These are phyloP conservation scores for Nidularia pulvinata DNA, from an alignment of 768 basidiomycete species.

Conservation along the genomic window DNA sequence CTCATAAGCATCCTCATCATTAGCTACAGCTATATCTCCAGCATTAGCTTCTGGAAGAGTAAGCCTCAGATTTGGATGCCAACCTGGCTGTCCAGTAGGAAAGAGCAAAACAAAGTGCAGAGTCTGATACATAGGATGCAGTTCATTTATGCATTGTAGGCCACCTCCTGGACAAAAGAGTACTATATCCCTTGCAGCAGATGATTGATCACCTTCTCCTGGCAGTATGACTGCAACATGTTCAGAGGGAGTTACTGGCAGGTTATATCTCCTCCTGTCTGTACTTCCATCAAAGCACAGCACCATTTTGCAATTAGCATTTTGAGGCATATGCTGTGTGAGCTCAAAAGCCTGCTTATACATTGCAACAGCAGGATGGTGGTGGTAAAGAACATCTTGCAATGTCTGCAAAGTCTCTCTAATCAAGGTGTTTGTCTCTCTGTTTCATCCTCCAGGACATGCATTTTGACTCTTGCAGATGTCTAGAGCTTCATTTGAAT, in stretches of 20 bases:
- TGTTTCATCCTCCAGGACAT: too few species aligned
- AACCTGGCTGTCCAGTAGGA: slow-evolving; percentile 34
- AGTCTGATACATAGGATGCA: slow-evolving; percentile 28
- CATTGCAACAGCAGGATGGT: slow-evolving; percentile 11
- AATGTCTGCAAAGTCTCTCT: slow-evolving; percentile 11
- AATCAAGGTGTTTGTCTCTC: slow-evolving; percentile 5
- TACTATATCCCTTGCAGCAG: slow-evolving; percentile 29
- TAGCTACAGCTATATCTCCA: not conserved
- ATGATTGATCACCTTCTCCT: slow-evolving; percentile 13
- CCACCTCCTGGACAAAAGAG: slow-evolving; percentile 13
- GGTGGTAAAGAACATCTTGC: slow-evolving; percentile 9
- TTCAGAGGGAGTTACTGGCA: not conserved
- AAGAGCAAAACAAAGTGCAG: slow-evolving; percentile 46
- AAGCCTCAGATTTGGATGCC: slow-evolving; percentile 11
- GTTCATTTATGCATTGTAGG: slow-evolving; percentile 26
- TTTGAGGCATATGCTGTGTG: not conserved
- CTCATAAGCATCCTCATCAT: slow-evolving; percentile 4
- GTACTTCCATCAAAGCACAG: not conserved
- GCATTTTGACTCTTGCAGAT: too few species aligned
- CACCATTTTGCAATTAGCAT: slow-evolving; percentile 2
- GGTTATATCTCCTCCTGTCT: slow-evolving; percentile 1
- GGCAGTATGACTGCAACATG: slow-evolving; percentile 40
- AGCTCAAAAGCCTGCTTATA: slow-evolving; percentile 21
- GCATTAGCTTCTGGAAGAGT: not conserved
- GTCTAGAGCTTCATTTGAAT: too few species aligned